phyloP scores from a whole-genome alignment of 768 basidiomycete species.

The Pulveroboletus sp. region DNA sequence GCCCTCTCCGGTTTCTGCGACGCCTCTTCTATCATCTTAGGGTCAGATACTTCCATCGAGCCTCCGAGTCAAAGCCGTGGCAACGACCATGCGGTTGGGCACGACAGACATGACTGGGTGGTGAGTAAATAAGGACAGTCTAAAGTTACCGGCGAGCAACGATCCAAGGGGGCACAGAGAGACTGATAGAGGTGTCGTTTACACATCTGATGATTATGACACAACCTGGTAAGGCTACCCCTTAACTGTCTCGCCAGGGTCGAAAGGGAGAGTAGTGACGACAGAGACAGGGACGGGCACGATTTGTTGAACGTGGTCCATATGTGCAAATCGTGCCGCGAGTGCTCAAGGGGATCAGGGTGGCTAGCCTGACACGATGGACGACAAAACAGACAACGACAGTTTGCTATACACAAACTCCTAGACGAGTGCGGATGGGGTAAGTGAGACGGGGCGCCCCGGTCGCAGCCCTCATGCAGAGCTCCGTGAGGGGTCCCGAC shows the following conservation, averaged over 20 bases:
- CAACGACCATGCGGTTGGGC: no score
- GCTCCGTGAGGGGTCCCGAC: slow-evolving; percentile 14
- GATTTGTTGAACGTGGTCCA: slow-evolving; percentile 4
- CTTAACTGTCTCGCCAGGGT: slow-evolving; percentile 29
- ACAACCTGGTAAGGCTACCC: slow-evolving; percentile 17
- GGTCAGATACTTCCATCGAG: no score
- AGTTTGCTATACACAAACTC: slow-evolving; percentile 21
- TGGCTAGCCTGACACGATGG: not conserved
- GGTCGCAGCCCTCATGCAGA: slow-evolving; percentile 18
- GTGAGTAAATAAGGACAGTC: no score
- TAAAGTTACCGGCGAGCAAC: no score
- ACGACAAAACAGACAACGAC: slow-evolving; percentile 12
- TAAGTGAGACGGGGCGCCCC: slow-evolving; percentile 1
- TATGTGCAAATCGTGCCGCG: not conserved
- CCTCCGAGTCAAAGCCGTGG: no score
- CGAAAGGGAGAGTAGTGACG: slow-evolving; percentile 17
- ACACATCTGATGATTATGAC: slow-evolving; percentile 54
- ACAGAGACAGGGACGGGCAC: slow-evolving; percentile 14
- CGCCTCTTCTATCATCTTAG: no score
- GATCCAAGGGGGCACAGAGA: no score
- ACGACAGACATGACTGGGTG: no score
- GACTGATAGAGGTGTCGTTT: slow-evolving; percentile 38
- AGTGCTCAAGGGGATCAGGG: not conserved
- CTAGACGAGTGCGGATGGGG: slow-evolving; percentile 6
- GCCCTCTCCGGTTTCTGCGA: no score